Evolutionary conservation across 805 yeast genomes (phyloP).

Genomic region (Candida vaughaniae): DNA sequence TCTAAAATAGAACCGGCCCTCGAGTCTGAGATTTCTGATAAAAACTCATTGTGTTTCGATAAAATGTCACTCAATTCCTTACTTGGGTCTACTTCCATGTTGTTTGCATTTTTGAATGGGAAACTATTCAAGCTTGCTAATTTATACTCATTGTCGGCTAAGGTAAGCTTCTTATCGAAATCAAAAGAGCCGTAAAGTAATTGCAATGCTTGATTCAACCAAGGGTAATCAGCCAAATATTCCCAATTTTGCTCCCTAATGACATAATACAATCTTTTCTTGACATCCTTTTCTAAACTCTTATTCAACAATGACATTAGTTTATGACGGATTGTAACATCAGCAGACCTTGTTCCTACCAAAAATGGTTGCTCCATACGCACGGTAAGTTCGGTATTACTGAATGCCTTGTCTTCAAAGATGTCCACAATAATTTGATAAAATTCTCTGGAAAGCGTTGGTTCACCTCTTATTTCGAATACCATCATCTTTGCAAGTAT

Average conservation of each 20-base stretch:
- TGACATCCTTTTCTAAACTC: constrained; percentile 74
- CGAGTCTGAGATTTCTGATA: constrained; percentile 27
- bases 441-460: constrained; percentile 71
- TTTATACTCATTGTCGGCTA: constrained; percentile 49
- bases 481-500: constrained; percentile 90
- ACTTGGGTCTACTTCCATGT: constrained; percentile 28
- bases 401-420: constrained; percentile 74
- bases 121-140: constrained; percentile 54
- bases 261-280: constrained; percentile 79
- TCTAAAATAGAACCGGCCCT: constrained; percentile 59
- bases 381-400: constrained; percentile 85
- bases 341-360: constrained; percentile 85
- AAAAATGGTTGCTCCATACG: constrained; percentile 95
- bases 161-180: constrained; percentile 42
- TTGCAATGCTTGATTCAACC: constrained; percentile 93
- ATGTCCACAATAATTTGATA: constrained; percentile 85
- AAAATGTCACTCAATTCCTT: constrained; percentile 22
- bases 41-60: constrained; percentile 27
- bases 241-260: constrained; percentile 99
- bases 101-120: constrained; percentile 25
- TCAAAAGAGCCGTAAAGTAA: constrained; percentile 78
- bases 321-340: constrained; percentile 68
- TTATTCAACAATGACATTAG: constrained; percentile 77
- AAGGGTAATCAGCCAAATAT: constrained; percentile 83
- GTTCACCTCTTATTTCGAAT: constrained; percentile 85